Evolutionary conservation across 2,329 filamentous ascomycete species (phyloP).

Genomic region (Aspergillus sp.): DNA sequence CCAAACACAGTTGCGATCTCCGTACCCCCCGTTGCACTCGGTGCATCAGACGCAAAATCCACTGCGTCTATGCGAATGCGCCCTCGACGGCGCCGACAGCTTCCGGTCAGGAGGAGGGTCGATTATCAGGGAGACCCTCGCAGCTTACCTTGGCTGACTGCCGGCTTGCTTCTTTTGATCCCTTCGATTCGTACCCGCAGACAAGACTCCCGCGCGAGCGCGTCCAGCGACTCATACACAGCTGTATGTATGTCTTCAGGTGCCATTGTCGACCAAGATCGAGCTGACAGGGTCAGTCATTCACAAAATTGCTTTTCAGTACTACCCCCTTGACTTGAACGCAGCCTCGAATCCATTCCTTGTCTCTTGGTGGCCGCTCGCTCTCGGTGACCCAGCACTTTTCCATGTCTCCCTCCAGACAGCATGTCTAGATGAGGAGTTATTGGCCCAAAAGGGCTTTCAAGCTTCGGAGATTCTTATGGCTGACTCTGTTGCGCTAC

Average conservation of each 20-base stretch:
- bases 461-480: slow-evolving; percentile 56
- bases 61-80: slow-evolving; percentile 56
- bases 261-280: neutral
- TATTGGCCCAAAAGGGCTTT: slow-evolving; percentile 53
- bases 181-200: slow-evolving; percentile 57
- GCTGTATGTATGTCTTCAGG: slow-evolving; percentile 45
- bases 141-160: slow-evolving; percentile 21
- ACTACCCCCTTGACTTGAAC: slow-evolving; percentile 57
- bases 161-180: slow-evolving; percentile 47
- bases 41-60: slow-evolving; percentile 49
- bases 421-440: slow-evolving; percentile 56
- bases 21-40: slow-evolving; percentile 55
- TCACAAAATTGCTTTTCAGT: slow-evolving; percentile 59
- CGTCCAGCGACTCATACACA: slow-evolving; percentile 57
- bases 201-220: slow-evolving; percentile 52
- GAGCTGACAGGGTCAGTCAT: slow-evolving; percentile 44
- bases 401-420: slow-evolving; percentile 62
- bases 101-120: slow-evolving; percentile 9
- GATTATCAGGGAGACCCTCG: slow-evolving; percentile 2
- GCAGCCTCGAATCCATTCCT: slow-evolving; percentile 57
- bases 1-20: slow-evolving; percentile 58
- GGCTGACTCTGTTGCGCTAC: slow-evolving; percentile 55
- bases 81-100: slow-evolving; percentile 40
- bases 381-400: slow-evolving; percentile 55
- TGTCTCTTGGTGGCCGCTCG: slow-evolving; percentile 60